Evolutionary conservation across 495 filamentous ascomycete species (phyloP).

Genomic region (Neurospora africana): DNA sequence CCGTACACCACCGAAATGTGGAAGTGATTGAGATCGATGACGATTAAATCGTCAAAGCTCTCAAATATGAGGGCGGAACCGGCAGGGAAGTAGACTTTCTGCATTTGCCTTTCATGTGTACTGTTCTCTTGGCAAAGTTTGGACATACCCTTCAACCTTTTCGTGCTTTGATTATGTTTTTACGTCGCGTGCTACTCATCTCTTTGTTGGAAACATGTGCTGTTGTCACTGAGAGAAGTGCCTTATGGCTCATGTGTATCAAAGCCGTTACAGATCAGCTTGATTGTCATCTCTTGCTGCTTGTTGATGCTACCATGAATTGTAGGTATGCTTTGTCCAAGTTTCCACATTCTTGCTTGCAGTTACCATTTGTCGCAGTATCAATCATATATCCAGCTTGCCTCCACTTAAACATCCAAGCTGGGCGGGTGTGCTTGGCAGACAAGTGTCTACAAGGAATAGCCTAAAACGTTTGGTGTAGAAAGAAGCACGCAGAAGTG

Average conservation of each 20-base stretch:
- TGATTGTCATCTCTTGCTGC: neutral
- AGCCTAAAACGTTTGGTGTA: neutral
- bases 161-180: neutral
- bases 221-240: neutral
- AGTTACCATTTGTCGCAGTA: neutral
- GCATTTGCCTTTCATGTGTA: neutral
- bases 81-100: neutral
- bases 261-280: neutral
- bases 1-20: neutral
- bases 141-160: neutral
- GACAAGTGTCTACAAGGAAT: neutral
- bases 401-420: neutral
- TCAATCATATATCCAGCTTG: neutral
- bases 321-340: neutral
- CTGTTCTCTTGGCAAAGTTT: neutral
- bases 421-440: neutral
- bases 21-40: neutral
- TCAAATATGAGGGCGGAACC: neutral
- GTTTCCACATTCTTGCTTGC: neutral
- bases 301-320: neutral
- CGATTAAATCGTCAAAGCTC: neutral
- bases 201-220: neutral
- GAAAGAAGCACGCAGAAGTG: neutral
- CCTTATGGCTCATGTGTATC: neutral
- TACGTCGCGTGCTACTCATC: neutral